phyloP scores from a whole-genome alignment of 495 filamentous ascomycete genomes.

The Penicillium chermesinum region DNA sequence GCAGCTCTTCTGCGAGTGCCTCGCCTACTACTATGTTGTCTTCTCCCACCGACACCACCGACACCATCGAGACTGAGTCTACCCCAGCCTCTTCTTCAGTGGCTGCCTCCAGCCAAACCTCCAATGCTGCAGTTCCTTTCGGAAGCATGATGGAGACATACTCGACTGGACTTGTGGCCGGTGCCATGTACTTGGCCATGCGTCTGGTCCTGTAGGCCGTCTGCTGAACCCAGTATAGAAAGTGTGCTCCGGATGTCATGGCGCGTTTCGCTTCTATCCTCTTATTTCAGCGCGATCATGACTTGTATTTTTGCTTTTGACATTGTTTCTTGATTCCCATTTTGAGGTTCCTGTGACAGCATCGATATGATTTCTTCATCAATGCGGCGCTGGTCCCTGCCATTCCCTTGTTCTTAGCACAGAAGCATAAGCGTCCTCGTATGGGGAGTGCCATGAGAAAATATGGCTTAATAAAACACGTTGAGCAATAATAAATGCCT shows the following conservation, averaged over 20 bases:
- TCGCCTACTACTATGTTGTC: conserved; percentile 22
- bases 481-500: too few relatives aligned
- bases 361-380: conserved; percentile 17
- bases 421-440: conserved; percentile 1
- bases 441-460: conserved; percentile 1
- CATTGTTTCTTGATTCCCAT: conserved; percentile 17
- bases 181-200: conserved; percentile 43
- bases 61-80: background rate
- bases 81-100: conserved; percentile 24
- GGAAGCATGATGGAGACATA: conserved; percentile 38
- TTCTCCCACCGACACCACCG: conserved; percentile 19
- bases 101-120: conserved; percentile 24
- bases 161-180: conserved; percentile 47
- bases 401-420: conserved; percentile 18
- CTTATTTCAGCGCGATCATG: conserved; percentile 16
- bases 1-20: conserved; percentile 20
- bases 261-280: conserved; percentile 8
- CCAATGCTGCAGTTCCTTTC: conserved; percentile 33
- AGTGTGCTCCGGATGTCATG: conserved; percentile 3
- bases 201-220: conserved; percentile 44
- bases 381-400: conserved; percentile 11
- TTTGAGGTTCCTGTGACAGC: conserved; percentile 8
- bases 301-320: conserved; percentile 3
- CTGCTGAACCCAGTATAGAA: background rate
- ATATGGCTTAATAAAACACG: conserved; percentile 10